Evolutionary conservation across 225 moss, liverwort and hornwort genomes (phyloP).

Genomic region (Sphagnum tenellum): DNA sequence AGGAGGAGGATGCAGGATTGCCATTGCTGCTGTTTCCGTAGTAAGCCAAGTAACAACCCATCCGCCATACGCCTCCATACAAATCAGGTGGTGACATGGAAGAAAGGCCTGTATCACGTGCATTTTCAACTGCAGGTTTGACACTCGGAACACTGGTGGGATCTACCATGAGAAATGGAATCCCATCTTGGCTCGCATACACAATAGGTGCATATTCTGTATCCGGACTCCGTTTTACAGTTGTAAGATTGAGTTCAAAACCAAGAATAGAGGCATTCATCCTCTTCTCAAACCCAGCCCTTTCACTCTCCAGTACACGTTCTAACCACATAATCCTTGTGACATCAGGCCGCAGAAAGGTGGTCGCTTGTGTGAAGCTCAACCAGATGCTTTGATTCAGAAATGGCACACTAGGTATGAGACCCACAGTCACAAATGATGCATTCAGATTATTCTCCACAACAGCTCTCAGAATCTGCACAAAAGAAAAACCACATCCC

Average conservation of each 20-base stretch:
- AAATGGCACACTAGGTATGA: conserved; percentile 22
- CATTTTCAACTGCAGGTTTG: conserved; percentile 15
- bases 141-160: conserved; percentile 17
- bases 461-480: conserved; percentile 52
- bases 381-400: conserved; percentile 25
- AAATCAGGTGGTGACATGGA: conserved; percentile 44
- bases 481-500: not conserved
- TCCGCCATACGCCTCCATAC: conserved; percentile 27
- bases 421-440: conserved; percentile 59
- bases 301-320: conserved; percentile 33
- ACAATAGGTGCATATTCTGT: conserved; percentile 53
- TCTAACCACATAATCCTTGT: conserved; percentile 34
- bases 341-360: conserved; percentile 46
- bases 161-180: conserved; percentile 23
- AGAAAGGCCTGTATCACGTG: conserved; percentile 34
- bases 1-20: conserved; percentile 4
- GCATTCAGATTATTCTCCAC: conserved; percentile 62
- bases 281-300: conserved; percentile 42
- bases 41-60: conserved; percentile 46
- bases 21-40: conserved; percentile 25
- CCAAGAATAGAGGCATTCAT: conserved; percentile 30
- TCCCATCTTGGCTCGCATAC: conserved; percentile 15
- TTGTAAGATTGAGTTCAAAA: conserved; percentile 7
- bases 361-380: conserved; percentile 39
- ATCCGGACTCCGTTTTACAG: conserved; percentile 10